Conservation (phyloP, 2,329 filamentous ascomycete genomes). For the Penicillium sp. region DNA sequence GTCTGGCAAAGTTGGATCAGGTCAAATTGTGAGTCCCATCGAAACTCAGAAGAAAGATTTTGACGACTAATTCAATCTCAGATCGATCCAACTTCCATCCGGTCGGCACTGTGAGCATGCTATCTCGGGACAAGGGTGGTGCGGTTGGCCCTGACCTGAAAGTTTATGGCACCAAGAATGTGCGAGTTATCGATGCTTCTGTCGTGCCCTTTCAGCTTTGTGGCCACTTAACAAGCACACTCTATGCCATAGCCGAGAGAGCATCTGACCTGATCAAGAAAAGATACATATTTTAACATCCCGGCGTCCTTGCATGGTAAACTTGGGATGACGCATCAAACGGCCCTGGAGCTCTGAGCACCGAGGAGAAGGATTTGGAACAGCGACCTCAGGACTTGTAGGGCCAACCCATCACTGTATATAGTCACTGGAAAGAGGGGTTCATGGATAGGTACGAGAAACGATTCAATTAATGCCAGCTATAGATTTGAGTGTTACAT, state of each 20-base stretch:
- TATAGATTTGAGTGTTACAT: not conserved
- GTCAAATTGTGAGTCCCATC: slow-evolving; percentile 24
- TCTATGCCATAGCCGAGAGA: slow-evolving; percentile 36
- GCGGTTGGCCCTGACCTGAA: slow-evolving; percentile 32
- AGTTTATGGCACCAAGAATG: slow-evolving; percentile 38
- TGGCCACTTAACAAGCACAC: slow-evolving; percentile 32
- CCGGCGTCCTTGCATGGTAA: too few species aligned
- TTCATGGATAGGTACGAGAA: not conserved
- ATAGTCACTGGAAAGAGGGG: not conserved
- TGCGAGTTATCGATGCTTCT: slow-evolving; percentile 38
- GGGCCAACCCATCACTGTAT: not conserved
- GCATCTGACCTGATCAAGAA: slow-evolving; percentile 35
- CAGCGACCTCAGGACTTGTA: too few species aligned
- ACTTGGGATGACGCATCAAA: too few species aligned
- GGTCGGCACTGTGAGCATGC: slow-evolving; percentile 36
- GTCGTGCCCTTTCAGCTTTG: slow-evolving; percentile 32
- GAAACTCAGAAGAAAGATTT: not conserved
- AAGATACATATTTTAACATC: slow-evolving; percentile 8
- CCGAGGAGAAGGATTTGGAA: too few species aligned
- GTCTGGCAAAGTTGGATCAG: slow-evolving; percentile 29
- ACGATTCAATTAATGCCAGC: not conserved
- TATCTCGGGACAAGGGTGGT: slow-evolving; percentile 33
- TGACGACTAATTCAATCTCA: not conserved
- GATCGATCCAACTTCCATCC: slow-evolving; percentile 35
- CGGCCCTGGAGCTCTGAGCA: too few species aligned